Evolutionary conservation across 768 basidiomycete species (phyloP).

Genomic region (Mycena rebaudengoi): DNA sequence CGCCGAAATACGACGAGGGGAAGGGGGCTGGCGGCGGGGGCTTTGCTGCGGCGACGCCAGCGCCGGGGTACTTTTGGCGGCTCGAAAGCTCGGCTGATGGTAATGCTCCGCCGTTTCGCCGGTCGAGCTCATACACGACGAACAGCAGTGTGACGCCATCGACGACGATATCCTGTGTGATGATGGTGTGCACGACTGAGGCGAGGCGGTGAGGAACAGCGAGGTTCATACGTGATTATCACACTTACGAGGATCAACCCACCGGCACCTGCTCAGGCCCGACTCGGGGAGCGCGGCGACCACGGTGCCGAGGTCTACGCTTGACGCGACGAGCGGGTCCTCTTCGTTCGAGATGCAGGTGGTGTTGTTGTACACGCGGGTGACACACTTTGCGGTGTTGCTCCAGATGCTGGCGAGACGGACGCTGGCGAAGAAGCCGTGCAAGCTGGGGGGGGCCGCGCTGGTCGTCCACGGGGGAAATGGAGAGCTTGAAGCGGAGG

Average conservation of each 20-base stretch:
- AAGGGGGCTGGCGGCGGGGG: background rate
- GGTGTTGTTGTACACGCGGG: conserved; percentile 60
- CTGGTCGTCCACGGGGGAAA: conserved; percentile 63
- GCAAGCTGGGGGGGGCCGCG: conserved; percentile 62
- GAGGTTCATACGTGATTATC: no score
- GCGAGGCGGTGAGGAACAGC: no score
- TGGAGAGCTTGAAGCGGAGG: conserved; percentile 64
- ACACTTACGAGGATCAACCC: conserved; percentile 74
- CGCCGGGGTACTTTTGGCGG: conserved; percentile 47
- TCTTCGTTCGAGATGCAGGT: conserved; percentile 63
- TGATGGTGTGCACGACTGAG: conserved; percentile 59
- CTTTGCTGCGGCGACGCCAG: conserved; percentile 34
- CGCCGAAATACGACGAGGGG: conserved; percentile 25
- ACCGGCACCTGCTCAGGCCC: conserved; percentile 68
- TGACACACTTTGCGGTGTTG: conserved; percentile 67
- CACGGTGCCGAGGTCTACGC: conserved; percentile 57
- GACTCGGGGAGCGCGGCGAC: conserved; percentile 75
- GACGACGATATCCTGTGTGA: conserved; percentile 76
- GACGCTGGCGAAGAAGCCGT: conserved; percentile 70
- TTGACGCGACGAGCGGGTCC: conserved; percentile 58
- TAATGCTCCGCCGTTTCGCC: conserved; percentile 53
- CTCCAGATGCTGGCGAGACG: conserved; percentile 63
- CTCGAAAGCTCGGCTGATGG: conserved; percentile 70
- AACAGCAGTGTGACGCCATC: conserved; percentile 71
- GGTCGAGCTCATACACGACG: conserved; percentile 75